These are phyloP conservation scores for Colletotrichum sp. DNA, from an alignment of 2,329 filamentous ascomycete species.

Conservation along the genomic window DNA sequence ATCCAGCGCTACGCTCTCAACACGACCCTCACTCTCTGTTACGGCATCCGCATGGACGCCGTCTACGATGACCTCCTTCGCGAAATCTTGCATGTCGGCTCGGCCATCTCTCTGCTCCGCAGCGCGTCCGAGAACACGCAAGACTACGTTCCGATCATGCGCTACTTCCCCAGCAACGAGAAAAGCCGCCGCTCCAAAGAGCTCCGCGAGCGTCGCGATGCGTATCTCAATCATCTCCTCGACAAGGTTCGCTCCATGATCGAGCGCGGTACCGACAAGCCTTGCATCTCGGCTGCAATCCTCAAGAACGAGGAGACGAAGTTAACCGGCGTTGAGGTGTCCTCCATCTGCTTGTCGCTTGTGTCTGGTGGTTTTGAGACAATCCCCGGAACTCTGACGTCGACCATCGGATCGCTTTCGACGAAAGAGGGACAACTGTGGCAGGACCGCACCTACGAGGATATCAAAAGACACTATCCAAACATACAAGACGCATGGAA, in stretches of 20 bases:
- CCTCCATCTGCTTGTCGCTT: neutral
- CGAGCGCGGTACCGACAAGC: neutral
- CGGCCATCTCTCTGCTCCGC: conserved; percentile 76
- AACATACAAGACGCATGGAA: neutral
- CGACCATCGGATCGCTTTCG: neutral
- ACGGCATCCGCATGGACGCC: conserved; percentile 77
- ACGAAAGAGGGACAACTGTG: neutral
- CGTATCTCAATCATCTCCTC: conserved; percentile 70
- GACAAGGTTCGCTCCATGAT: conserved; percentile 52
- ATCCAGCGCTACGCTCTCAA: conserved; percentile 67
- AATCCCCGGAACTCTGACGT: neutral
- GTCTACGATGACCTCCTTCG: conserved; percentile 70
- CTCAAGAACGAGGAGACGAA: neutral
- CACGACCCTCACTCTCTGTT: conserved; percentile 79
- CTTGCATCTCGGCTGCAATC: neutral
- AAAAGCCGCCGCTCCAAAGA: conserved; percentile 67
- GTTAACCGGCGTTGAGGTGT: neutral
- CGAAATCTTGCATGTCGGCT: conserved; percentile 79
- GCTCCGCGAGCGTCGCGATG: conserved; percentile 72
- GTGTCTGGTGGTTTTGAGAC: neutral
- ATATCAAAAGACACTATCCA: neutral
- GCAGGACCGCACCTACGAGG: neutral
- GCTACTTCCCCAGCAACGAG: conserved; percentile 59
- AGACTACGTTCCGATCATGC: conserved; percentile 80
- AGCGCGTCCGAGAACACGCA: conserved; percentile 85